Conservation (phyloP, 345 rosid species). For the Excoecaria cochinchinensis region DNA sequence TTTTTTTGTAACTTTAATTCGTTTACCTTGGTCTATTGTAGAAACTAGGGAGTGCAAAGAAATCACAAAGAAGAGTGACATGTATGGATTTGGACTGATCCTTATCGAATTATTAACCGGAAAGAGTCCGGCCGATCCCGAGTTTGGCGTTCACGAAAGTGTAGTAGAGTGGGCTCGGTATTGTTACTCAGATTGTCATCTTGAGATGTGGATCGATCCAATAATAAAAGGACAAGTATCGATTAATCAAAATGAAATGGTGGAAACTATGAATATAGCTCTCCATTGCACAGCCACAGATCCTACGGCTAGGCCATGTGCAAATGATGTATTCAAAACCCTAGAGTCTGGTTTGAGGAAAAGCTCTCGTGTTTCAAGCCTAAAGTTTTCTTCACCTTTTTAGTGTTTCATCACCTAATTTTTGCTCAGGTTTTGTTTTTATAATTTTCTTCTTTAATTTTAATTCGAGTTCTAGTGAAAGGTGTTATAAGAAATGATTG, state of each 20-base stretch:
- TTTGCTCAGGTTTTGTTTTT: slow-evolving; percentile 15
- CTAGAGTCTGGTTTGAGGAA: slow-evolving; percentile 41
- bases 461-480: slow-evolving; percentile 5
- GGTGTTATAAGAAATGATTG: slow-evolving; percentile 17
- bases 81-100: slow-evolving; percentile 64
- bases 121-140: slow-evolving; percentile 54
- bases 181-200: slow-evolving; percentile 69
- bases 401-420: slow-evolving; percentile 26
- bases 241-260: slow-evolving; percentile 37
- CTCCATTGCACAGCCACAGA: slow-evolving; percentile 66
- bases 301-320: slow-evolving; percentile 64
- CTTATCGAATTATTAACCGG: slow-evolving; percentile 72
- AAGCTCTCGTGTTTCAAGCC: slow-evolving; percentile 40
- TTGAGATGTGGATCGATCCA: slow-evolving; percentile 69
- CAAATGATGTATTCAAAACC: slow-evolving; percentile 44
- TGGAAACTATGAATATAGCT: slow-evolving; percentile 67
- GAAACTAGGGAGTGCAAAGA: slow-evolving; percentile 59
- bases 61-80: slow-evolving; percentile 56
- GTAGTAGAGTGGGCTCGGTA: slow-evolving; percentile 71
- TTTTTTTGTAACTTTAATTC: background rate
- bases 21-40: slow-evolving; percentile 16
- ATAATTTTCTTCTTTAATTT: background rate
- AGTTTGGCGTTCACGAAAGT: slow-evolving; percentile 49
- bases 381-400: slow-evolving; percentile 33
- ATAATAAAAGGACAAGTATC: slow-evolving; percentile 33